These are phyloP conservation scores for Penicillium crystallinum DNA, from an alignment of 495 filamentous ascomycete genomes.

Conservation along the genomic window DNA sequence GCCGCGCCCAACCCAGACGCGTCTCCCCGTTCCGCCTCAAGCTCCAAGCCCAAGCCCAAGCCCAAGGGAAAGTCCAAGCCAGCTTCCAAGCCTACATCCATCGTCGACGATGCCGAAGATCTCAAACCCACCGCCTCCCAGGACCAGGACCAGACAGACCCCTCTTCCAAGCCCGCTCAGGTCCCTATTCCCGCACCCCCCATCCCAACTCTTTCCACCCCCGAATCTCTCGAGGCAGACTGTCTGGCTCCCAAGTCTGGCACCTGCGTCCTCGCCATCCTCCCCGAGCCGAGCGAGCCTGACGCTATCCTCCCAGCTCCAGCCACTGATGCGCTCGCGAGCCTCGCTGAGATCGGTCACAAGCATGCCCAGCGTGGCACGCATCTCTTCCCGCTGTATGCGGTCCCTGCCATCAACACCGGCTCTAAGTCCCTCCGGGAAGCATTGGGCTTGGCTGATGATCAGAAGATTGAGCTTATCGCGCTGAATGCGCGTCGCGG, in stretches of 20 bases:
- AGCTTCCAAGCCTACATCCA: conserved; percentile 22
- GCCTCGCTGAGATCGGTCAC: conserved; percentile 67
- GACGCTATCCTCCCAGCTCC: conserved; percentile 42
- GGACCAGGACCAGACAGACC: conserved; percentile 19
- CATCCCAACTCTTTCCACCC: conserved; percentile 48
- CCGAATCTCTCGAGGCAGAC: conserved; percentile 55
- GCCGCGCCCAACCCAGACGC: conserved; percentile 67
- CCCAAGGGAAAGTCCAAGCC: conserved; percentile 31
- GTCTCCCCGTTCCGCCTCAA: conserved; percentile 28
- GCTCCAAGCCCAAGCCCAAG: conserved; percentile 49
- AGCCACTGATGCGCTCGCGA: conserved; percentile 53
- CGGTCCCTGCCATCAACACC: conserved; percentile 59
- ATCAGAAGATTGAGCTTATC: conserved; percentile 53
- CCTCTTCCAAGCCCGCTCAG: conserved; percentile 37
- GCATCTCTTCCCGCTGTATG: conserved; percentile 78
- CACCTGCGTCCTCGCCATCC: conserved; percentile 81
- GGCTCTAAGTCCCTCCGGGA: conserved; percentile 51
- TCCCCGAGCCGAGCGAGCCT: conserved; percentile 48
- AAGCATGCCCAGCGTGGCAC: conserved; percentile 60
- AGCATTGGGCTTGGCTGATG: conserved; percentile 54
- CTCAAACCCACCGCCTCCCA: conserved; percentile 41
- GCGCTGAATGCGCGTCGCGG: conserved; percentile 77
- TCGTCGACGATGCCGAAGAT: conserved; percentile 40
- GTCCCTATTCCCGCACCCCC: conserved; percentile 39
- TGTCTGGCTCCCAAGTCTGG: conserved; percentile 73